Evolutionary conservation across 371 early-diverging fungal species (phyloP), one percentile per base, ranked within the genome.

Genomic region (Gilbertella persicaria): DNA sequence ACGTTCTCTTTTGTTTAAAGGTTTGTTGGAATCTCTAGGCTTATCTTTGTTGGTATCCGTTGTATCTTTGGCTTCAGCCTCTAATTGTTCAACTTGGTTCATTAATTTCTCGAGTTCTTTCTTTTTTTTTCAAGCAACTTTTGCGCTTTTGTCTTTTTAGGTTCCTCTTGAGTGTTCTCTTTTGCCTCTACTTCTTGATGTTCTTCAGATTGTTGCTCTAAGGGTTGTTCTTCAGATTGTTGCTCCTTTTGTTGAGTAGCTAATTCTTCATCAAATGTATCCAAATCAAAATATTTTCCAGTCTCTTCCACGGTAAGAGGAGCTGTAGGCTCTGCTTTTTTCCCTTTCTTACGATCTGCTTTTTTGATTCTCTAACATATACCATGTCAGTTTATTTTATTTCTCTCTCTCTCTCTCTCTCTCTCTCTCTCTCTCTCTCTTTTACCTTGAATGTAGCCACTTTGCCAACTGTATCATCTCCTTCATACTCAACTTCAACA

Each of bases 401-500:
- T n/a, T n/a, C n/a, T n/a, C n/a, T n/a, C n/a, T n/a, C n/a, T n/a
- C n/a, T n/a, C n/a, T n/a, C n/a, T n/a, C n/a, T n/a, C n/a, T n/a
- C n/a, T n/a, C n/a, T n/a, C n/a, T n/a, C n/a, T n/a, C n/a, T n/a
- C n/a, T n/a, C n/a, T n/a, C n/a, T 7, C 3, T 30, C 20, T 45
- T 8, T 59, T 54, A 90, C 92, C 80, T 89, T 87, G 60, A 90
- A 89, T 49, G 76, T 79, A 23, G 87, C 77, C 0, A 83, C 80
- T 61, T 77, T 82, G 33, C 90, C 92, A 5, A 80, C 79, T 0
- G 58, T 64, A 10, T 75, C 79, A 29, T 82, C 82, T 4, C 82
- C 84, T 47, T 85, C 84, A 66, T 82, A 88, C 25, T 83, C 83
- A 17, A 93, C 82, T 58, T 92, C 89, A 5, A 94, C 89, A 46